These are phyloP conservation scores for Coffea canephora DNA, from an alignment of 257 asterid species.

Conservation along the genomic window DNA sequence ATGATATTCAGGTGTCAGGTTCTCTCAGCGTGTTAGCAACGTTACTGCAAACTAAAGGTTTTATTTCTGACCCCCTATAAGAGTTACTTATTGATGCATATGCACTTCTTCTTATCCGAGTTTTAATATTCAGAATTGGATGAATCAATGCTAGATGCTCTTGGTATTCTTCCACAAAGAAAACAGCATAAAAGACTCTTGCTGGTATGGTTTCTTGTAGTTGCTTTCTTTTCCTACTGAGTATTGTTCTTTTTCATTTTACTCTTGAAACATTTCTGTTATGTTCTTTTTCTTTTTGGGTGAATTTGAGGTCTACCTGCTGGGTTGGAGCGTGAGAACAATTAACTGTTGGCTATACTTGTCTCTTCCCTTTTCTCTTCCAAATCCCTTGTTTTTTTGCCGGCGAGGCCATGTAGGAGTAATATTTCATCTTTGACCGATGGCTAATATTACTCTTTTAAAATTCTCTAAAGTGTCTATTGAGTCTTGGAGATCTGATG, in stretches of 20 bases:
- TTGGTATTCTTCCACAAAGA: conserved; percentile 96
- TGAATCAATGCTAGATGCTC: conserved; percentile 93
- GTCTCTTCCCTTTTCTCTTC: not conserved
- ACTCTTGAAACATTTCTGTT: not conserved
- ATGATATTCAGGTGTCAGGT: conserved; percentile 87
- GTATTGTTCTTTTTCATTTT: not conserved
- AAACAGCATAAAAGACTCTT: conserved; percentile 90
- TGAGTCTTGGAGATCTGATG: not conserved
- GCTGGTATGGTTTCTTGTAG: conserved; percentile 56
- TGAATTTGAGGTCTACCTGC: too few species aligned
- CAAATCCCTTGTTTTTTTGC: not conserved
- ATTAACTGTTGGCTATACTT: not conserved
- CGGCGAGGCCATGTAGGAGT: not conserved
- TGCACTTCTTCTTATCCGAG: conserved; percentile 22
- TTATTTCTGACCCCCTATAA: conserved; percentile 21
- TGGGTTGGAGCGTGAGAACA: not conserved
- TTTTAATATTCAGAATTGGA: conserved; percentile 67
- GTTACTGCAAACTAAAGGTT: conserved; percentile 92
- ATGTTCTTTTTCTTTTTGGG: not conserved
- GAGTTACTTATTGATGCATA: conserved; percentile 26
- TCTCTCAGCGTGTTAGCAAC: conserved; percentile 85
- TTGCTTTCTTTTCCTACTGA: not conserved
- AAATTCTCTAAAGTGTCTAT: not conserved
- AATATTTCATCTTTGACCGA: not conserved
- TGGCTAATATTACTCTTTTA: not conserved